Conservation (phyloP, 202 grass and related monocot species). For the Musa balbisiana region DNA sequence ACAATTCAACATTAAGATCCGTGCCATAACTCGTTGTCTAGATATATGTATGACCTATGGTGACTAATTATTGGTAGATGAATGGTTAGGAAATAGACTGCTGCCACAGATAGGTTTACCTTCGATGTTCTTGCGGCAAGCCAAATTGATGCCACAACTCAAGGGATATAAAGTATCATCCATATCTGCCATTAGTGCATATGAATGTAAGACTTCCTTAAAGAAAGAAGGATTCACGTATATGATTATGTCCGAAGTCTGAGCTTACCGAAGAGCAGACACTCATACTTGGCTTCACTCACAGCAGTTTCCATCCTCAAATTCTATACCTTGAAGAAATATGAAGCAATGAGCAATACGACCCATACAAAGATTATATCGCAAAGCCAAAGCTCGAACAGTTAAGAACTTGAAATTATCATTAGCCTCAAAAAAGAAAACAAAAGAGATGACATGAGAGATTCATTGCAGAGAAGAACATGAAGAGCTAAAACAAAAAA, state of each 20-base stretch:
- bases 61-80: too few relatives aligned
- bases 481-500: neutral
- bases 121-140: constrained; percentile 84
- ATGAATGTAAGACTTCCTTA: neutral
- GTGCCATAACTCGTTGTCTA: too few relatives aligned
- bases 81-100: too few relatives aligned
- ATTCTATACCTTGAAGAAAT: neutral
- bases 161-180: constrained; percentile 91
- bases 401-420: too few relatives aligned
- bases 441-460: too few relatives aligned
- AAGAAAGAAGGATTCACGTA: neutral
- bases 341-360: too few relatives aligned
- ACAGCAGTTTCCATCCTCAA: constrained; percentile 41
- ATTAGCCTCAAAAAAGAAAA: too few relatives aligned
- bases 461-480: neutral
- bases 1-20: neutral
- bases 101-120: constrained; percentile 24
- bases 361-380: too few relatives aligned
- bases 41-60: too few relatives aligned
- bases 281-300: constrained; percentile 62
- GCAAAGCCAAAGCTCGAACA: too few relatives aligned
- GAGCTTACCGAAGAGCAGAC: constrained; percentile 64
- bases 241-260: neutral
- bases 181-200: constrained; percentile 48
- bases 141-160: constrained; percentile 75